Base-by-base conservation (phyloP, 345 rosid genomes). In the Theobroma cacao region DNA sequence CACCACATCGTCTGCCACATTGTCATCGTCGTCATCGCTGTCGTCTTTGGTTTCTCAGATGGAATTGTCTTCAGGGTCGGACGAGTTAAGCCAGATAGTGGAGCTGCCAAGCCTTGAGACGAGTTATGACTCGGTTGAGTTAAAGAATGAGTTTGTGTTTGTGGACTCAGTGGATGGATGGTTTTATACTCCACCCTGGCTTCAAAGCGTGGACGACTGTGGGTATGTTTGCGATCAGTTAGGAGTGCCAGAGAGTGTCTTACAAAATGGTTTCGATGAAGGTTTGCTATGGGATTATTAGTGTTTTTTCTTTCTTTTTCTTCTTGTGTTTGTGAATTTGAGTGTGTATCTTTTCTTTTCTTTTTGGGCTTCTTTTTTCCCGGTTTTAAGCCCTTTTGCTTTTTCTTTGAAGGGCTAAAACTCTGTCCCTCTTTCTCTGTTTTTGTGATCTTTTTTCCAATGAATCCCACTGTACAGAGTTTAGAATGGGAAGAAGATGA, bases 11-110 rank as follows among this genome's bases (percentile, higher is more conserved):
- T 79, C 85, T 26, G 34, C 82, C 18, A 34, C 75, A 15, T 50
- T 86, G 28, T 79, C 87, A 4, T 79, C 87, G 1, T 78, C 85
- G 0, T 67, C 91, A 2, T 79, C 86, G 26, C 68, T 87, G 41
- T 89, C 91, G 22, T 86, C 92, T 5, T 73, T 87, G 24, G 91
- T 89, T 13, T 84, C 88, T 2, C 81, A 88, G 5, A 86, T 83
- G 83, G 93, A 91, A 56, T 72, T 89, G 76, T 83, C 86, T 18
- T 82, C 88, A 34, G 88, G 72, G 74, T 82, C 90, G 2, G 98
- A 93, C 18, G 95, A 91, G 84, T 79, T 95, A 24, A 82, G 86
- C 43, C 92, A 95, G 88, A 93, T 95, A 30, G 90, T 93, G 24
- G 93, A 95, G 86, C 67, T 95, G 55, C 98, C 98, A 41, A 88